Percentiles rank a stretch among this genome's conserved stretches.
Evolutionary conservation across 2,329 filamentous ascomycete species (phyloP).

Genomic region (Paraconiothyrium sp.): DNA sequence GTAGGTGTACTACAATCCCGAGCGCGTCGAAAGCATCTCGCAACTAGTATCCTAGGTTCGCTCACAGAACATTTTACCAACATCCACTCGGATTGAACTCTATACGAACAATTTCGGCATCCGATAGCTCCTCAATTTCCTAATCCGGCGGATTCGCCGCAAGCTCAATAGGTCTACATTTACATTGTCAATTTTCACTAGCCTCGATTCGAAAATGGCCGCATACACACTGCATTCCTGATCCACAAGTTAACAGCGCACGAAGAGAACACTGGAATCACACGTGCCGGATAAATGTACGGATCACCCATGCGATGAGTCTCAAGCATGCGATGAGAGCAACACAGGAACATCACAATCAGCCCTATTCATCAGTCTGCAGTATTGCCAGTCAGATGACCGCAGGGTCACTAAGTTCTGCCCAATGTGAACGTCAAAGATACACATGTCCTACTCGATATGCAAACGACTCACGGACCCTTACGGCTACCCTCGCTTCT

Average conservation of each 20-base stretch:
- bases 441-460: neutral
- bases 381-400: neutral
- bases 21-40: constrained; percentile 1
- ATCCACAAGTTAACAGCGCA: neutral
- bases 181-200: neutral
- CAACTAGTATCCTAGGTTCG: neutral
- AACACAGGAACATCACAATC: neutral
- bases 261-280: neutral
- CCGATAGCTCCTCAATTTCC: neutral
- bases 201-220: neutral
- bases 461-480: constrained; percentile 5
- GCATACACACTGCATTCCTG: neutral
- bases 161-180: neutral
- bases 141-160: neutral
- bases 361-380: neutral
- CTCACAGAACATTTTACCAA: neutral
- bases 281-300: constrained; percentile 2
- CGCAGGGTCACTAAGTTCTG: neutral
- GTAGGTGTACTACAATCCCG: constrained; percentile 40
- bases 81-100: neutral
- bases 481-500: neutral
- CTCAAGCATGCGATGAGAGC: neutral
- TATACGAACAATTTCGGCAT: neutral
- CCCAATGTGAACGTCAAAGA: neutral
- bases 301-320: neutral